Conservation (phyloP, 371 early-diverging fungal species). For the Lichtheimia hyalospora region DNA sequence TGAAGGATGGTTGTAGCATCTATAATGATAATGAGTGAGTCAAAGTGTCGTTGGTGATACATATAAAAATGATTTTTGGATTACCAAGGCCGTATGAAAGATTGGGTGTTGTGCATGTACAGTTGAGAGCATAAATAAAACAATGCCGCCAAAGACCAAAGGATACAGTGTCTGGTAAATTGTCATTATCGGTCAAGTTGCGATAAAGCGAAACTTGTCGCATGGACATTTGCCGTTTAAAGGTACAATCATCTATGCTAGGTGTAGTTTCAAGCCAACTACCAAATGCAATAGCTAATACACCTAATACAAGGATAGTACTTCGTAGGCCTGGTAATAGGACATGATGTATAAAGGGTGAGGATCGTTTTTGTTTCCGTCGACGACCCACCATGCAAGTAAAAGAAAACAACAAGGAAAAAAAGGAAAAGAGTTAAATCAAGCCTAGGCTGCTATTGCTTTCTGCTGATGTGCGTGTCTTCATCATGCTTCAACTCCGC, state of each 20-base stretch:
- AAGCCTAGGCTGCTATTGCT: too few species aligned
- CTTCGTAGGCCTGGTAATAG: conserved; percentile 28
- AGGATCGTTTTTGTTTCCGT: background rate
- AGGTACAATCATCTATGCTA: conserved; percentile 20
- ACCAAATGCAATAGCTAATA: conserved; percentile 28
- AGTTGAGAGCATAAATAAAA: conserved; percentile 36
- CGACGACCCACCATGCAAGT: background rate
- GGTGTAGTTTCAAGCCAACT: conserved; percentile 40
- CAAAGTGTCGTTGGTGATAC: conserved; percentile 1
- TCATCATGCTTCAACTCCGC: too few species aligned
- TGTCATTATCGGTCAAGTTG: conserved; percentile 21
- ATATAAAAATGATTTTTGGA: background rate
- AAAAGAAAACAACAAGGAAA: background rate
- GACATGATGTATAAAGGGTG: conserved; percentile 30
- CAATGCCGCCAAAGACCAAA: conserved; percentile 46
- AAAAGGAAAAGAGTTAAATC: background rate
- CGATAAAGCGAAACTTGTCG: conserved; percentile 28
- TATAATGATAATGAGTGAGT: conserved; percentile 2
- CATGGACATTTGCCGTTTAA: conserved; percentile 27
- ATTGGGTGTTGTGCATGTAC: conserved; percentile 29
- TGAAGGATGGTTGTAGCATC: conserved; percentile 25
- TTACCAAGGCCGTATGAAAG: conserved; percentile 40
- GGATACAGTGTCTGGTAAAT: conserved; percentile 32
- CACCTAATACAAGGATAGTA: conserved; percentile 17
- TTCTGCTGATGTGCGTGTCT: too few species aligned